These are phyloP conservation scores for Raddia guianensis DNA, from an alignment of 176 grass and related monocot genomes.

Conservation along the genomic window DNA sequence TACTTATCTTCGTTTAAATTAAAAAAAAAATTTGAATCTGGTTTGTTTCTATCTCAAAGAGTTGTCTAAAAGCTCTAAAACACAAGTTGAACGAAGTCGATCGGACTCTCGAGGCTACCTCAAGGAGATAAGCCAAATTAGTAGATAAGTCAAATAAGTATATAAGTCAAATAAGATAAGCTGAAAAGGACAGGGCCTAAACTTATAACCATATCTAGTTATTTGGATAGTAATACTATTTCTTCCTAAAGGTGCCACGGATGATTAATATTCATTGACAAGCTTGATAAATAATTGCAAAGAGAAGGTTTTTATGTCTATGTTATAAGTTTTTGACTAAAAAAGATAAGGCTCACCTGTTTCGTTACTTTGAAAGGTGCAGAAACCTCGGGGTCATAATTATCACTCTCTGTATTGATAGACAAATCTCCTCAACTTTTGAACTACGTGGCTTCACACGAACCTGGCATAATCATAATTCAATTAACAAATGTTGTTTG, in stretches of 20 bases:
- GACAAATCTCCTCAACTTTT: constrained; percentile 77
- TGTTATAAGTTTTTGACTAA: constrained; percentile 15
- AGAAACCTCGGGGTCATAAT: constrained; percentile 66
- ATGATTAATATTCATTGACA: constrained; percentile 16
- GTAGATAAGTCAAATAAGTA: no score
- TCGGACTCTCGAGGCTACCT: no score
- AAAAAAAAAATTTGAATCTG: no score
- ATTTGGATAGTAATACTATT: background rate
- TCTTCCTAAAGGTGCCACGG: constrained; percentile 17
- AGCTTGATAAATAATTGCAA: constrained; percentile 9
- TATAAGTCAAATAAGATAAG: no score
- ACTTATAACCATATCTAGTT: constrained; percentile 3
- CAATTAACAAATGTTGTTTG: constrained; percentile 8
- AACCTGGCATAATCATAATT: constrained; percentile 53
- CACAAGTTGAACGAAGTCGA: no score
- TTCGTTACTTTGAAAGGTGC: constrained; percentile 51
- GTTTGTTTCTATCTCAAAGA: no score
- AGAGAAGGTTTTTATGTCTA: background rate
- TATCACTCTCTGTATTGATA: constrained; percentile 60
- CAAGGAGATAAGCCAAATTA: no score
- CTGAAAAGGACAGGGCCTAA: background rate
- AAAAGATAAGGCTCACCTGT: constrained; percentile 47
- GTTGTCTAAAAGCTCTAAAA: no score
- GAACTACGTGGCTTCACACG: constrained; percentile 67
- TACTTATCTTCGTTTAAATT: no score